phyloP scores from a whole-genome alignment of 805 yeast species.

The Suhomyces faveliae region DNA sequence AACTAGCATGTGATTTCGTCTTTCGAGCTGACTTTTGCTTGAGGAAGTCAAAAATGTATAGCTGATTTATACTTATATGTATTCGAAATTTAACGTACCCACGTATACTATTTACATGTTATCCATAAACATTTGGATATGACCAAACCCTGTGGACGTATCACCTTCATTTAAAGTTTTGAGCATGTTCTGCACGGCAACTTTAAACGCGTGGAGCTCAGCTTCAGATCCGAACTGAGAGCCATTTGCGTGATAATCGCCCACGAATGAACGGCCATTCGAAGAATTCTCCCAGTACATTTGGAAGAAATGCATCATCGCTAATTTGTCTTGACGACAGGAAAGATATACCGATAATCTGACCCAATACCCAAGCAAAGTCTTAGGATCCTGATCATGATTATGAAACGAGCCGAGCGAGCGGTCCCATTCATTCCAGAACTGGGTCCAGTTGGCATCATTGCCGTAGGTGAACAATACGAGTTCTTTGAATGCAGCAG shows the following conservation, averaged over 20 bases:
- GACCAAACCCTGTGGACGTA: conserved; percentile 42
- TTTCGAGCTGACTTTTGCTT: too few species aligned
- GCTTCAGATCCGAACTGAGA: conserved; percentile 17
- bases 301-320: conserved; percentile 27
- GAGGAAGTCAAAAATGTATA: too few species aligned
- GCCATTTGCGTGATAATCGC: conserved; percentile 17
- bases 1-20: too few species aligned
- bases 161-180: conserved; percentile 31
- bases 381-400: background rate
- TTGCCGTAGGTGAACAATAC: conserved; percentile 38
- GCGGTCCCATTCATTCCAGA: conserved; percentile 41
- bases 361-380: conserved; percentile 25
- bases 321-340: conserved; percentile 22
- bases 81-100: background rate
- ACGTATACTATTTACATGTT: background rate
- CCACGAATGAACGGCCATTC: conserved; percentile 24
- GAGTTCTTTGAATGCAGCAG: conserved; percentile 30
- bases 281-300: conserved; percentile 28
- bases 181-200: conserved; percentile 21
- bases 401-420: conserved; percentile 12
- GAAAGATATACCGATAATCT: conserved; percentile 34
- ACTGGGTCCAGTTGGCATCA: conserved; percentile 35
- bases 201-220: conserved; percentile 23
- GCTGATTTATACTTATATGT: background rate
- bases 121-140: conserved; percentile 32